A percentile compares a stretch with the other conserved stretches of the same genome.
phyloP scores from a whole-genome alignment of 2,329 filamentous ascomycete species.

The Fusarium odoratissimum region DNA sequence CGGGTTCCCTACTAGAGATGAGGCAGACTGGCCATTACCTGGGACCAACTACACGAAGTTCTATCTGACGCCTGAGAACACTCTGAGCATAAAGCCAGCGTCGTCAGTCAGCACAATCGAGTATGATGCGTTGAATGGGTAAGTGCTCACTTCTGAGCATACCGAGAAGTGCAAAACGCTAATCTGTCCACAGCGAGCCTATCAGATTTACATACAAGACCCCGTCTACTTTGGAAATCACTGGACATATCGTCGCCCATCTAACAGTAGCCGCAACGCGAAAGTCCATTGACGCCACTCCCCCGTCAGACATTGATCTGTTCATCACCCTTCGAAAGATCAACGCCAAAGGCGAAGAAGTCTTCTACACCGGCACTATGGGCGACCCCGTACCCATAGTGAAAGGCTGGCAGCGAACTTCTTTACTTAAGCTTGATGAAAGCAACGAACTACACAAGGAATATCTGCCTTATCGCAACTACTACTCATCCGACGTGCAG shows the following conservation, averaged over 20 bases:
- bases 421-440: constrained; percentile 63
- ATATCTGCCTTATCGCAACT: constrained; percentile 66
- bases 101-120: constrained; percentile 47
- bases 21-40: constrained; percentile 74
- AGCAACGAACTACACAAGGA: constrained; percentile 59
- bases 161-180: constrained; percentile 51
- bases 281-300: constrained; percentile 53
- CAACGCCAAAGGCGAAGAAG: constrained; percentile 62
- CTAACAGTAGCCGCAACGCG: constrained; percentile 71
- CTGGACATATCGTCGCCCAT: constrained; percentile 73
- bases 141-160: constrained; percentile 57
- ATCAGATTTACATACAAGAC: constrained; percentile 67
- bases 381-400: constrained; percentile 71
- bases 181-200: constrained; percentile 45
- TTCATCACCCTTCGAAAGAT: constrained; percentile 74
- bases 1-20: constrained; percentile 63
- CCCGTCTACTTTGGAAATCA: constrained; percentile 72
- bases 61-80: constrained; percentile 65
- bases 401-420: constrained; percentile 72
- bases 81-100: neutral
- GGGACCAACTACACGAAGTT: constrained; percentile 72
- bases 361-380: constrained; percentile 73
- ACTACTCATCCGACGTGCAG: constrained; percentile 65
- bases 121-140: neutral
- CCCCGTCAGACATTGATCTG: constrained; percentile 66